Evolutionary conservation across 2,329 filamentous ascomycete species (phyloP).

Genomic region (Emydomyces testavorans): DNA sequence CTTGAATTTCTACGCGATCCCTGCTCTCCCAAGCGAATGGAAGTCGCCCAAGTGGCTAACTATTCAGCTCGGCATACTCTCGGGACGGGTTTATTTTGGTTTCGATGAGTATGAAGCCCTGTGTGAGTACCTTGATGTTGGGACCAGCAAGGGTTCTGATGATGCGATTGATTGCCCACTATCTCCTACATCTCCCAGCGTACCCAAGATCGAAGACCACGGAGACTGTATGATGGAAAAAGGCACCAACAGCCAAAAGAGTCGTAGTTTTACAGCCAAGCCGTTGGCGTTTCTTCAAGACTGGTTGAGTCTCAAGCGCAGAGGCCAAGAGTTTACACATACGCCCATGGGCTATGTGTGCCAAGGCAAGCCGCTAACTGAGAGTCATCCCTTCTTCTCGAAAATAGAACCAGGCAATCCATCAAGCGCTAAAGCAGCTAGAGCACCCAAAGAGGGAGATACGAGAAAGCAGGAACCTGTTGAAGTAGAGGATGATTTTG

Average conservation of each 20-base stretch:
- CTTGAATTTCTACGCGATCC: slow-evolving; percentile 44
- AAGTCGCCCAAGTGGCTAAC: slow-evolving; percentile 42
- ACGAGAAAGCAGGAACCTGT: not conserved
- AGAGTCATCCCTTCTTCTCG: slow-evolving; percentile 24
- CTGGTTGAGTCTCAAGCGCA: slow-evolving; percentile 25
- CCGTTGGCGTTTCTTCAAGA: slow-evolving; percentile 25
- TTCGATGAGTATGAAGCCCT: slow-evolving; percentile 20
- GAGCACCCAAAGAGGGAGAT: not conserved
- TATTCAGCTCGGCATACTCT: slow-evolving; percentile 49
- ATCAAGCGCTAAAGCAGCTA: not conserved
- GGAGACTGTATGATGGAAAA: not conserved
- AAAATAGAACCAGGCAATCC: not conserved
- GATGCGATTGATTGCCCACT: not conserved
- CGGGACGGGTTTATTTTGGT: slow-evolving; percentile 47
- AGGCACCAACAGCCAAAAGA: not conserved
- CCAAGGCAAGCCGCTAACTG: slow-evolving; percentile 21
- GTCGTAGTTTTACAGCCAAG: slow-evolving; percentile 10
- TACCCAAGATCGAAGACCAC: not conserved
- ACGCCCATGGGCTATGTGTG: slow-evolving; percentile 30
- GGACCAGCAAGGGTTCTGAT: not conserved
- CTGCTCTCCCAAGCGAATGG: slow-evolving; percentile 34
- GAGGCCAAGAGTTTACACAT: slow-evolving; percentile 28
- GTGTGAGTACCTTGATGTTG: slow-evolving; percentile 10
- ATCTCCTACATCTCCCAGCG: not conserved
- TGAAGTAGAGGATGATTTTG: slow-evolving; percentile 1